These are phyloP conservation scores for Hymenoscyphus repandus DNA, from an alignment of 2,329 filamentous ascomycete genomes.

Conservation along the genomic window DNA sequence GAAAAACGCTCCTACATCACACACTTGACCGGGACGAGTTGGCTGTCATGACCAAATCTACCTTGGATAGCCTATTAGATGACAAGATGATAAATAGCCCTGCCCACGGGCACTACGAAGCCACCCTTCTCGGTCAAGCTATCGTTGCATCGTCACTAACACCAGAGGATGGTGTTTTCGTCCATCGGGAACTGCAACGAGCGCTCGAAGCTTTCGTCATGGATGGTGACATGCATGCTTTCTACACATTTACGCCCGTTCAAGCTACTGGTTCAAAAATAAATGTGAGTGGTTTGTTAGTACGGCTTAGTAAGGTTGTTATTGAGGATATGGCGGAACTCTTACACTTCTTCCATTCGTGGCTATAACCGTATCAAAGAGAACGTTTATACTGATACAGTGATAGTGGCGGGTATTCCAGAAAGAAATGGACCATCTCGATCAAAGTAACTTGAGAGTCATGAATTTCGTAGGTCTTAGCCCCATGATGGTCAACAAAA, in stretches of 20 bases:
- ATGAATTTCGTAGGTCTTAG: conserved; percentile 64
- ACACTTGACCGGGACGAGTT: conserved; percentile 47
- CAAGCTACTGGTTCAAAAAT: conserved; percentile 51
- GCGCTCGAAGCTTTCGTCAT: conserved; percentile 70
- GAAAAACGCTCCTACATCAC: conserved; percentile 60
- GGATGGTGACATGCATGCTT: conserved; percentile 74
- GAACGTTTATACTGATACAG: neutral
- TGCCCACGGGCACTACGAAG: conserved; percentile 46
- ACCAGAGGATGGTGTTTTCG: conserved; percentile 69
- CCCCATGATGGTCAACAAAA: conserved; percentile 59
- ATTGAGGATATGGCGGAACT: neutral
- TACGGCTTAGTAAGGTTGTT: neutral
- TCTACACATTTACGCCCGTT: conserved; percentile 73
- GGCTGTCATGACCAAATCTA: conserved; percentile 48
- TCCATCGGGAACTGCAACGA: conserved; percentile 62
- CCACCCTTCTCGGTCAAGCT: conserved; percentile 63
- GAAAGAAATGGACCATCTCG: conserved; percentile 63
- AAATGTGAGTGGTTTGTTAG: conserved; percentile 35
- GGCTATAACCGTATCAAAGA: neutral
- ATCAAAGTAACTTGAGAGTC: conserved; percentile 67
- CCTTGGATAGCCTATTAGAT: conserved; percentile 51
- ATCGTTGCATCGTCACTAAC: conserved; percentile 68
- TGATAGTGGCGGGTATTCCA: conserved; percentile 61
- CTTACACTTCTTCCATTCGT: neutral
- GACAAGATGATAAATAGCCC: conserved; percentile 51